Evolutionary conservation across 768 basidiomycete species (phyloP).

Genomic region (Pleurotus tuoliensis): DNA sequence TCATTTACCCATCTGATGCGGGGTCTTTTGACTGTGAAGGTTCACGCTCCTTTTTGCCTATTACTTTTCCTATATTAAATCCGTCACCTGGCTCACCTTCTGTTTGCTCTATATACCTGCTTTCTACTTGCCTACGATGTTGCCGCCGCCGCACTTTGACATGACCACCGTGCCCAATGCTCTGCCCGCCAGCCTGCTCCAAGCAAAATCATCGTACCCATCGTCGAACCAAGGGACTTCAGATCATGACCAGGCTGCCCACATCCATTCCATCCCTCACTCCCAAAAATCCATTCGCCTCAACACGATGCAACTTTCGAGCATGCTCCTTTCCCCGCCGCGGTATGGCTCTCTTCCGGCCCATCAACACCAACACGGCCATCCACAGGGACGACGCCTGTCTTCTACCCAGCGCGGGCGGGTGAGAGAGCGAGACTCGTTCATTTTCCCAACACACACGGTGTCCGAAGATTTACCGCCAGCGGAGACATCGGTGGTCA

Average conservation of each 20-base stretch:
- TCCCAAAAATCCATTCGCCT: constrained; percentile 64
- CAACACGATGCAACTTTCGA: constrained; percentile 63
- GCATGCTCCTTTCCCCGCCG: constrained; percentile 38
- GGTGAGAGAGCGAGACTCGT: neutral
- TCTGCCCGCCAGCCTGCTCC: constrained; percentile 2
- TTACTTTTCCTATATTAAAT: neutral
- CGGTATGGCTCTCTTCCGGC: constrained; percentile 11
- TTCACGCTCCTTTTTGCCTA: neutral
- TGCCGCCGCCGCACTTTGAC: neutral
- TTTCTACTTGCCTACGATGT: neutral
- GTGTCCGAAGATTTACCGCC: too few species aligned
- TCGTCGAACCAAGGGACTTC: neutral
- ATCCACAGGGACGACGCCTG: neutral
- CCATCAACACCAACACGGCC: neutral
- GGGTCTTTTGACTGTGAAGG: neutral
- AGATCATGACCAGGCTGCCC: neutral
- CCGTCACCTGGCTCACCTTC: neutral
- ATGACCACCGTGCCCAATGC: neutral
- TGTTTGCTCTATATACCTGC: neutral
- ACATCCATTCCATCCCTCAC: constrained; percentile 30
- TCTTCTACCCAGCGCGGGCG: neutral
- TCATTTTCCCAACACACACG: constrained; percentile 7
- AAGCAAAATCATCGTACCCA: neutral
- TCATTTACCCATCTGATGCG: neutral
- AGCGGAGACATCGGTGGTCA: neutral